Percentiles rank a stretch among this genome's conserved stretches.
These are phyloP conservation scores for Prunus salicina DNA, from an alignment of 306 rosid species.

Conservation along the genomic window DNA sequence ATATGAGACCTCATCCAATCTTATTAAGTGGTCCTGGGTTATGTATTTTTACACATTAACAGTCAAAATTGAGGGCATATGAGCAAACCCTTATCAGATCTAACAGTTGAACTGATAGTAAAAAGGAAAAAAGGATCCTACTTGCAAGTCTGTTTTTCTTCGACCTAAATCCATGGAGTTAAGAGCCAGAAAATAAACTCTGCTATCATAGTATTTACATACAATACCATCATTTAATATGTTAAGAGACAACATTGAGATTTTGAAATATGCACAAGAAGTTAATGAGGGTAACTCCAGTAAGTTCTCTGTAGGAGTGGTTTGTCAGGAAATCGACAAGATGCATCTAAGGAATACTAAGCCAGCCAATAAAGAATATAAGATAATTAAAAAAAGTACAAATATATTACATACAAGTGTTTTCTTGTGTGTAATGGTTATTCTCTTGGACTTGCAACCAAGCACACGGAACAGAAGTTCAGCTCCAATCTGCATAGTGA, in stretches of 20 bases:
- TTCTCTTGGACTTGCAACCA: constrained; percentile 93
- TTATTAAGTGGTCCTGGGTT: no score
- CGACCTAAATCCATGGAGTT: no score
- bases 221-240: not conserved
- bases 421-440: constrained; percentile 95
- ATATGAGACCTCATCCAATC: no score
- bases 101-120: no score
- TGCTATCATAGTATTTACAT: not conserved
- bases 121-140: no score
- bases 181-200: no score
- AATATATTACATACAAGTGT: constrained; percentile 61
- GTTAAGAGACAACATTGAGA: not conserved
- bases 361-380: not conserved
- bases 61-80: no score
- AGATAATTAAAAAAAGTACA: not conserved
- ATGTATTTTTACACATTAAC: no score
- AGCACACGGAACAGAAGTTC: constrained; percentile 86
- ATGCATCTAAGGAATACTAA: not conserved
- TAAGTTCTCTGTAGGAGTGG: not conserved
- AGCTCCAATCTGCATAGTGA: constrained; percentile 74
- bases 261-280: not conserved
- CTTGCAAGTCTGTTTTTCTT: no score
- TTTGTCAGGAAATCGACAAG: not conserved
- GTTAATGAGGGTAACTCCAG: not conserved
- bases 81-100: no score